Conservation (phyloP, 495 filamentous ascomycete genomes). For the Pseudomonodictys pantanalensis region DNA sequence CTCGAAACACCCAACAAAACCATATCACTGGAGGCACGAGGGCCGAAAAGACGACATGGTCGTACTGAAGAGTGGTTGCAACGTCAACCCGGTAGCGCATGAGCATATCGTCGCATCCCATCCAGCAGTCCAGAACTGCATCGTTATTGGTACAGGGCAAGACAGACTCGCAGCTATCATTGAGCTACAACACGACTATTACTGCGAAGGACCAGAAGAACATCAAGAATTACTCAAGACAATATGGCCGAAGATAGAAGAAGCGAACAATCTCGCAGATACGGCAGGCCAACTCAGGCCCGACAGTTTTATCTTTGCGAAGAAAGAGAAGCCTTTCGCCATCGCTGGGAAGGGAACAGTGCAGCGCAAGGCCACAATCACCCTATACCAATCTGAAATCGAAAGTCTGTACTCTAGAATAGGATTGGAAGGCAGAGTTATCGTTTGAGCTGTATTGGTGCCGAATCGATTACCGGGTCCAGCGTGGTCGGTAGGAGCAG, state of each 20-base stretch:
- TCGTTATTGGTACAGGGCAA: conserved; percentile 1
- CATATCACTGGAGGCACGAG: conserved; percentile 23
- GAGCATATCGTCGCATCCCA: conserved; percentile 1
- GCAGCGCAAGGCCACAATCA: conserved; percentile 1
- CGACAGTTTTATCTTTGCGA: conserved; percentile 4
- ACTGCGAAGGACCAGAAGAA: not conserved
- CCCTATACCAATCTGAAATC: not conserved
- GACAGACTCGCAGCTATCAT: conserved; percentile 1
- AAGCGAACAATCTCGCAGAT: conserved; percentile 9
- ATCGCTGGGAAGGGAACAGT: conserved; percentile 3
- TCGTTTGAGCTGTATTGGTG: no score
- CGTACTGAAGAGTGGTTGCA: conserved; percentile 1
- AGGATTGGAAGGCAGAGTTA: no score
- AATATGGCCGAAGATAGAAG: conserved; percentile 9
- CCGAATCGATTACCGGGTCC: no score
- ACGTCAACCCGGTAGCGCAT: conserved; percentile 4
- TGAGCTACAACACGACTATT: not conserved
- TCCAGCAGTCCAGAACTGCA: conserved; percentile 5
- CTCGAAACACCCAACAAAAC: conserved; percentile 21
- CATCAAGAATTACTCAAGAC: not conserved
- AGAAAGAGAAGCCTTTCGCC: conserved; percentile 11
- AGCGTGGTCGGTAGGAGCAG: no score
- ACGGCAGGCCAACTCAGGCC: conserved; percentile 3
- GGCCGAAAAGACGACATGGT: conserved; percentile 18
- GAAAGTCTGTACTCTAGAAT: conserved; percentile 1